Conservation (phyloP, 305 asterid species). For the Solanum aculeatissimum region DNA sequence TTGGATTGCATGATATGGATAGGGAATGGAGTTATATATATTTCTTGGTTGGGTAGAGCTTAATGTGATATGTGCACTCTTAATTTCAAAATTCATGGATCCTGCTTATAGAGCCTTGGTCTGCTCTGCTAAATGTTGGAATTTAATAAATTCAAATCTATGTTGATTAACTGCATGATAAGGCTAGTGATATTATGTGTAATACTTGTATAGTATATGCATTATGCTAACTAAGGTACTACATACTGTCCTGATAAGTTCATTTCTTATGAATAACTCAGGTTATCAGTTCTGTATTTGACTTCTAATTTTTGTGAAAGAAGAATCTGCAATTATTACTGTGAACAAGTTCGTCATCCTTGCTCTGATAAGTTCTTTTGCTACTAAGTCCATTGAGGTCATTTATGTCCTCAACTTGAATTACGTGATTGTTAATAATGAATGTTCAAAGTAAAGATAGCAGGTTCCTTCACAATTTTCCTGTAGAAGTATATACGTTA, state of each 20-base stretch:
- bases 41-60: not conserved
- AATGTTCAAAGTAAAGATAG: not conserved
- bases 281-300: not conserved
- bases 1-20: not conserved
- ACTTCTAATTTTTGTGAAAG: not conserved
- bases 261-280: not conserved
- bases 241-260: not conserved
- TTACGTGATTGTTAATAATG: not conserved
- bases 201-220: not conserved
- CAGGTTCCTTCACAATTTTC: not conserved
- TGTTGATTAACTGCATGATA: not conserved
- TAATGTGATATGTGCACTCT: not conserved
- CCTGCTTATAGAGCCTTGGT: not conserved
- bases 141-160: not conserved
- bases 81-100: not conserved
- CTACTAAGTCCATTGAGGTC: not conserved
- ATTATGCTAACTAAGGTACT: not conserved
- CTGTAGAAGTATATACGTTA: not conserved
- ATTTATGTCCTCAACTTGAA: not conserved
- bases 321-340: not conserved
- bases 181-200: not conserved
- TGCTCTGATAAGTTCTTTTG: not conserved
- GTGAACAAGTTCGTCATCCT: not conserved
- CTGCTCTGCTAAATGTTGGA: not conserved
- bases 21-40: not conserved